Conservation (phyloP, 83 land plant species). For the Picea engelmannii region DNA sequence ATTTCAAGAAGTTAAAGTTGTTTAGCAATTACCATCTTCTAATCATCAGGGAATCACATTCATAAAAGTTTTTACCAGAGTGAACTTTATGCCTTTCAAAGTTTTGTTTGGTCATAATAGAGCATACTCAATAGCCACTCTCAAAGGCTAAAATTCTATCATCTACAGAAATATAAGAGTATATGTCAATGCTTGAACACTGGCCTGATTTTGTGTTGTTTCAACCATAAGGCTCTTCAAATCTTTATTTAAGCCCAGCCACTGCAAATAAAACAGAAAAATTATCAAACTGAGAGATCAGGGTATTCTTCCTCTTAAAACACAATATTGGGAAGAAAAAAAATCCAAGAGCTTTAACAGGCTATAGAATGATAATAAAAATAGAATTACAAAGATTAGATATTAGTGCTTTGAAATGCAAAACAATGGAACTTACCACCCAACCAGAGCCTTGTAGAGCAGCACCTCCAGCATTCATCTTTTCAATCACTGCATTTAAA, state of each 20-base stretch:
- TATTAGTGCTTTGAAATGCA: background rate
- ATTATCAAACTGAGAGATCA: background rate
- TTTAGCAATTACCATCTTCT: too few relatives aligned
- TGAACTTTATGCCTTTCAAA: background rate
- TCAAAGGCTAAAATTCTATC: background rate
- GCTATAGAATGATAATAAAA: background rate
- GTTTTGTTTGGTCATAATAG: background rate
- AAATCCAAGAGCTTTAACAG: background rate
- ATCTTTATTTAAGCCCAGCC: conserved; percentile 90
- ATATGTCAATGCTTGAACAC: background rate
- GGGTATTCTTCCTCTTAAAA: background rate
- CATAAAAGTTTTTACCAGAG: too few relatives aligned
- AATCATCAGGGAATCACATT: too few relatives aligned
- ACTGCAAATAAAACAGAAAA: conserved; percentile 41
- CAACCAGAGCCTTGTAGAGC: conserved; percentile 97
- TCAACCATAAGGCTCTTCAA: conserved; percentile 73
- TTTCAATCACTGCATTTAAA: conserved; percentile 56
- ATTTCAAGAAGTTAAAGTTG: too few relatives aligned
- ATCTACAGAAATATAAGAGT: background rate
- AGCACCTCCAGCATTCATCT: conserved; percentile 87
- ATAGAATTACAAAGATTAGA: conserved; percentile 7
- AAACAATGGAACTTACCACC: conserved; percentile 69
- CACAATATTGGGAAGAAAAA: background rate
- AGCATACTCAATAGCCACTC: too few relatives aligned
- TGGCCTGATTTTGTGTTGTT: conserved; percentile 95